Evolutionary conservation across 1,284 basidiomycete species (phyloP), one percentile per base, ranked within the genome.

Genomic region (Trichosporon faecale): DNA sequence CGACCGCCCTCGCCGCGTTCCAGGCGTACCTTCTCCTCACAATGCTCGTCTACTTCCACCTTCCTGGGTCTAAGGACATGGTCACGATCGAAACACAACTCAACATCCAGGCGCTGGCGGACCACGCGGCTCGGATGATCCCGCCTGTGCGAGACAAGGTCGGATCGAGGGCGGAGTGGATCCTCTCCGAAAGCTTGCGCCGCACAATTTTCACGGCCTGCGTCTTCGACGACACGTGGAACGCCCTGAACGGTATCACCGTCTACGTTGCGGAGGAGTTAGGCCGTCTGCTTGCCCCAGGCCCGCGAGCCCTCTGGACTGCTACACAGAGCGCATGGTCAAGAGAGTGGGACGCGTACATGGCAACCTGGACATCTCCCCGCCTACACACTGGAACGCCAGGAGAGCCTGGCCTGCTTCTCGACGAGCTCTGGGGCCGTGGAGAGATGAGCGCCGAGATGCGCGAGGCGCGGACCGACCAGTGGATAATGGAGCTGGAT

Each of bases 191-290:
- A 57, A 25, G 31, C 14, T 55, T 69, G 55, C 68, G 68, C 18
- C 68, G 68, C 18, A 66, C 64, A 18, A 66, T 69, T 40, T 66
- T 55, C 64, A 35, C 60, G 21, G 31, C 64, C 21, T 69, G 68
- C 64, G 68, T 69, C 1, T 69, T 69, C 40, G 68, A 69, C 68
- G 68, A 69, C 55, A 31, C 37, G 23, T 69, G 44, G 49, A 69
- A 69, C 31, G 52, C 68, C 0, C 27, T 55, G 12, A 52, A 44
- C 21, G 68, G 65, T 8, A 23, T 69, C 14, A 52, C 65, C 7
- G 49, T 60, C 14, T 69, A 55, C 44, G 68, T 66, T 52, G 68
- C 68, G 2, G 64, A 69, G 49, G 64, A 69, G 25, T 65, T 69
- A 3, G 68, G 64, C 16, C 35, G 37, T 1, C 46, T 69, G 33